Evolutionary conservation across 768 basidiomycete species (phyloP).

Genomic region (Kwoniella bestiolae): DNA sequence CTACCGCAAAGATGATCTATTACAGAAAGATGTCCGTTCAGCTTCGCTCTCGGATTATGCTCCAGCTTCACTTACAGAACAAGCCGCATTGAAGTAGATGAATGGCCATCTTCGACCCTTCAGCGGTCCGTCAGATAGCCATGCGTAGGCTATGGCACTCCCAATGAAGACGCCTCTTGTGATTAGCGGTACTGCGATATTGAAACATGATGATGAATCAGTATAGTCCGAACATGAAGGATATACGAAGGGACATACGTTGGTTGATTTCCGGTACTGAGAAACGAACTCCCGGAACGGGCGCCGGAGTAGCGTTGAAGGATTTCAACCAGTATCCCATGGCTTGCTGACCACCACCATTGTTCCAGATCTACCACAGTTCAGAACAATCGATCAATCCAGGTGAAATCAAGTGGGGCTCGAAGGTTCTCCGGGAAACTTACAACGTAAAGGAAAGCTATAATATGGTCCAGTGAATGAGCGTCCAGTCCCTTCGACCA

Average conservation of each 20-base stretch:
- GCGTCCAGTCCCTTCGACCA: no score
- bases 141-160: constrained; percentile 29
- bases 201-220: not conserved
- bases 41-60: not conserved
- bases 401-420: not conserved
- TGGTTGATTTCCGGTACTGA: constrained; percentile 38
- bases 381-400: not conserved
- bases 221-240: not conserved
- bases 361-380: constrained; percentile 37
- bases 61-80: not conserved
- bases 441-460: constrained; percentile 27
- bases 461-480: not conserved
- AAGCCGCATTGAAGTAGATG: constrained; percentile 17
- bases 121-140: constrained; percentile 43
- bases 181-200: constrained; percentile 25
- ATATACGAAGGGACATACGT: constrained; percentile 8
- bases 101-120: constrained; percentile 40
- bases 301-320: constrained; percentile 33
- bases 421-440: not conserved
- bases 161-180: constrained; percentile 30
- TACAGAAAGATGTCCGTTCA: not conserved
- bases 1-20: constrained; percentile 24
- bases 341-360: constrained; percentile 21
- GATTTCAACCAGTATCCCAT: constrained; percentile 43
- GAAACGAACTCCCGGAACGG: constrained; percentile 32